Conservation (phyloP, 2,329 filamentous ascomycete species). For the Aspergillus nomiae region DNA sequence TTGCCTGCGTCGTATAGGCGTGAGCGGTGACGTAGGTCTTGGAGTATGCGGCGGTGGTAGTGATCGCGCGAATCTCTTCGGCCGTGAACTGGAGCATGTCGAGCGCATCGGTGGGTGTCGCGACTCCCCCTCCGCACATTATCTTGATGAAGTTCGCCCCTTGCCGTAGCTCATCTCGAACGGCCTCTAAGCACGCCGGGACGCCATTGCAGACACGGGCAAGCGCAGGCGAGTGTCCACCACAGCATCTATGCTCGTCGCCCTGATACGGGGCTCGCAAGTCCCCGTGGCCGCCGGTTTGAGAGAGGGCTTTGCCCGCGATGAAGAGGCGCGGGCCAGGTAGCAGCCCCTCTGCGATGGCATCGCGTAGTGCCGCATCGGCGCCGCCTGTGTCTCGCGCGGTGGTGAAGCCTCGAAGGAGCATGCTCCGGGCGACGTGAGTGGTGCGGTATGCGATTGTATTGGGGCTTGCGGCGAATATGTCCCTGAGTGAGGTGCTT, state of each 20-base stretch:
- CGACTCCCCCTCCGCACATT: conserved; percentile 60
- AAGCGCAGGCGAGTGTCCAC: conserved; percentile 32
- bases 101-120: conserved; percentile 55
- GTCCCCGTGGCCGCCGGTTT: conserved; percentile 62
- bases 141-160: conserved; percentile 64
- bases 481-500: conserved; percentile 37
- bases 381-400: conserved; percentile 61
- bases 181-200: conserved; percentile 53
- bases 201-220: conserved; percentile 55
- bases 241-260: conserved; percentile 45
- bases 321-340: conserved; percentile 59
- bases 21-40: conserved; percentile 59
- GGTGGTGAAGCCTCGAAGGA: conserved; percentile 60
- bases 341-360: conserved; percentile 54
- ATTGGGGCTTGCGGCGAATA: conserved; percentile 37
- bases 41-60: conserved; percentile 49
- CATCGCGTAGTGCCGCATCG: conserved; percentile 46
- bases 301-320: conserved; percentile 54
- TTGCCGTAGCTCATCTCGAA: conserved; percentile 55
- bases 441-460: conserved; percentile 16
- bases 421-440: conserved; percentile 42
- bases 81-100: conserved; percentile 57
- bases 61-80: conserved; percentile 57
- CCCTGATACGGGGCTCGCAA: conserved; percentile 46
- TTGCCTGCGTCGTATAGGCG: conserved; percentile 57